Percentiles rank a stretch among this genome's conserved stretches.
Conservation (phyloP, 1,284 basidiomycete species). For the Baeospora myosura region DNA sequence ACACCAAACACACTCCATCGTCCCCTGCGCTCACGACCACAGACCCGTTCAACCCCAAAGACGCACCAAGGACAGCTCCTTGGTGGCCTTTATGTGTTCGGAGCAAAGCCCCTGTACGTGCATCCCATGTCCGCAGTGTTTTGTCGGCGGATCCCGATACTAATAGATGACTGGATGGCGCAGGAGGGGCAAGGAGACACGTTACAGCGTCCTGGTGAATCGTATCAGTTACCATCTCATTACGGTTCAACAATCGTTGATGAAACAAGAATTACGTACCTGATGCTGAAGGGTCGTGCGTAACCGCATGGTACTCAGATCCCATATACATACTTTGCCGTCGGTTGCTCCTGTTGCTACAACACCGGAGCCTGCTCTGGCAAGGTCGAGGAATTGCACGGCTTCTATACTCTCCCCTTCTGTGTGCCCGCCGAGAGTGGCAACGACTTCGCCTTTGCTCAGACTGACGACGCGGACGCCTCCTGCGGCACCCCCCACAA, state of each 20-base stretch:
- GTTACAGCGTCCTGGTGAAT: constrained; percentile 81
- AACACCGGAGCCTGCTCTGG: constrained; percentile 51
- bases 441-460: constrained; percentile 79
- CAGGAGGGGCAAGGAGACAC: constrained; percentile 65
- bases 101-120: constrained; percentile 73
- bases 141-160: constrained; percentile 84
- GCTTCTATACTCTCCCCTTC: constrained; percentile 90
- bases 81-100: constrained; percentile 82
- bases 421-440: constrained; percentile 75
- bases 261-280: constrained; percentile 35
- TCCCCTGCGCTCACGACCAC: constrained; percentile 81
- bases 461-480: constrained; percentile 81
- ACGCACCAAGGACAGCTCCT: constrained; percentile 73
- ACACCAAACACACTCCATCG: constrained; percentile 79
- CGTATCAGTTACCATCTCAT: constrained; percentile 13
- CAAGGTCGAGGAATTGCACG: constrained; percentile 78
- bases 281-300: constrained; percentile 76
- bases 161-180: constrained; percentile 68
- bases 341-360: constrained; percentile 90
- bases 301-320: constrained; percentile 77
- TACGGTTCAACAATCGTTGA: constrained; percentile 13
- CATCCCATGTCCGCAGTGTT: constrained; percentile 89
- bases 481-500: constrained; percentile 83
- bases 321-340: constrained; percentile 92
- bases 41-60: constrained; percentile 59